Conservation (phyloP, 768 basidiomycete genomes). For the Pholiota microspora region DNA sequence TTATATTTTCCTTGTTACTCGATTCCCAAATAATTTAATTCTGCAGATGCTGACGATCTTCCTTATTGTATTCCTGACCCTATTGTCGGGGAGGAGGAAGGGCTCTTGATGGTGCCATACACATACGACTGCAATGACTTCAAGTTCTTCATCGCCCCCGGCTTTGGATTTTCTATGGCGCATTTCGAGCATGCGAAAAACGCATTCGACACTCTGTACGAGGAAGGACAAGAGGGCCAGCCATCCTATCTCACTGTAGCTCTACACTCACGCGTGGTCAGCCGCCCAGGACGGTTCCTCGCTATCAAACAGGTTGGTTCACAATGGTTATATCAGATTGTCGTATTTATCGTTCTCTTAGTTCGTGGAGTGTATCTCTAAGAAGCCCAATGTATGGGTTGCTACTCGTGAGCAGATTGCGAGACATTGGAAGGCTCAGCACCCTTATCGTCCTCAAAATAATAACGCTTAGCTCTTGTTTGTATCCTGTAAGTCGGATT, state of each 20-base stretch:
- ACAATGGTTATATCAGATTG: background rate
- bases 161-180: slow-evolving; percentile 17
- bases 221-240: slow-evolving; percentile 15
- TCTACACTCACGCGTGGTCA: slow-evolving; percentile 16
- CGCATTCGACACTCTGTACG: slow-evolving; percentile 17
- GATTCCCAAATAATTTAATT: background rate
- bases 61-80: slow-evolving; percentile 19
- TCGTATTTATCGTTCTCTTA: background rate
- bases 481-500: background rate
- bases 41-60: slow-evolving; percentile 16
- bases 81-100: slow-evolving; percentile 14
- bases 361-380: slow-evolving; percentile 15
- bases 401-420: slow-evolving; percentile 18
- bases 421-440: slow-evolving; percentile 16
- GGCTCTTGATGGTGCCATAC: slow-evolving; percentile 16
- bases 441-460: slow-evolving; percentile 12
- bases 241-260: slow-evolving; percentile 15
- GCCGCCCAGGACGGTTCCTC: slow-evolving; percentile 15
- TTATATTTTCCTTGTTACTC: background rate
- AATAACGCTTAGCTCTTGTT: background rate
- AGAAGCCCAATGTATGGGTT: slow-evolving; percentile 16
- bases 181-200: slow-evolving; percentile 18
- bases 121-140: slow-evolving; percentile 19
- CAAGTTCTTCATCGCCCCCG: slow-evolving; percentile 17
- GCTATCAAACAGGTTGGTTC: slow-evolving; percentile 14